These are phyloP conservation scores for Volutella citrinella DNA, from an alignment of 2,329 filamentous ascomycete genomes.

Conservation along the genomic window DNA sequence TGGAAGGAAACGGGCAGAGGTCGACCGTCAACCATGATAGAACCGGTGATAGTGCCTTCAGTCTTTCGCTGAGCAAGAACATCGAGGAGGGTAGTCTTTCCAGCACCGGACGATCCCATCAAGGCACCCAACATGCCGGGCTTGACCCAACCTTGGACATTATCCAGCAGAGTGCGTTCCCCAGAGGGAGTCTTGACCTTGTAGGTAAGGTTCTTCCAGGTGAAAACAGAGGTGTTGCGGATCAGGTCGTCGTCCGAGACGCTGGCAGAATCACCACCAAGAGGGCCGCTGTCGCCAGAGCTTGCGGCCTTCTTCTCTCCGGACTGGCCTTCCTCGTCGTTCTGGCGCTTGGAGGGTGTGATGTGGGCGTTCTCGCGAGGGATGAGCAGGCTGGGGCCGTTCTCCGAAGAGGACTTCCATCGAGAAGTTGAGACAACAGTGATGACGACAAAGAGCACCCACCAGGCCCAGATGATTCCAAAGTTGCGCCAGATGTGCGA, in stretches of 20 bases:
- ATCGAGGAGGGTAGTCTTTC: constrained; percentile 83
- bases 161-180: constrained; percentile 68
- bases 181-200: constrained; percentile 60
- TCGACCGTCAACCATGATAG: constrained; percentile 73
- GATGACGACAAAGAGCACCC: constrained; percentile 55
- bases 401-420: constrained; percentile 54
- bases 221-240: constrained; percentile 66
- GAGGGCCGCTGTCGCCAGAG: constrained; percentile 10
- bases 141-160: constrained; percentile 82
- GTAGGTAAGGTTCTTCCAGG: constrained; percentile 71
- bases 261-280: constrained; percentile 10
- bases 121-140: constrained; percentile 74
- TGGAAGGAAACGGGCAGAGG: constrained; percentile 72
- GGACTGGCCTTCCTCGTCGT: constrained; percentile 49
- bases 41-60: constrained; percentile 71
- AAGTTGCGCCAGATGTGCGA: constrained; percentile 58
- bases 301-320: constrained; percentile 17
- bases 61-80: constrained; percentile 77
- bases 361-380: constrained; percentile 56
- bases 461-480: constrained; percentile 62
- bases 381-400: constrained; percentile 55
- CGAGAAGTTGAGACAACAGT: constrained; percentile 56
- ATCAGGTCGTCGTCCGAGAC: constrained; percentile 39
- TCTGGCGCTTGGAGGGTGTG: constrained; percentile 22
- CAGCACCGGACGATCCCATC: constrained; percentile 80